A percentile compares a stretch with the other conserved stretches of the same genome.
Conservation (phyloP, 2,329 filamentous ascomycete species). For the Fusarium siculi region DNA sequence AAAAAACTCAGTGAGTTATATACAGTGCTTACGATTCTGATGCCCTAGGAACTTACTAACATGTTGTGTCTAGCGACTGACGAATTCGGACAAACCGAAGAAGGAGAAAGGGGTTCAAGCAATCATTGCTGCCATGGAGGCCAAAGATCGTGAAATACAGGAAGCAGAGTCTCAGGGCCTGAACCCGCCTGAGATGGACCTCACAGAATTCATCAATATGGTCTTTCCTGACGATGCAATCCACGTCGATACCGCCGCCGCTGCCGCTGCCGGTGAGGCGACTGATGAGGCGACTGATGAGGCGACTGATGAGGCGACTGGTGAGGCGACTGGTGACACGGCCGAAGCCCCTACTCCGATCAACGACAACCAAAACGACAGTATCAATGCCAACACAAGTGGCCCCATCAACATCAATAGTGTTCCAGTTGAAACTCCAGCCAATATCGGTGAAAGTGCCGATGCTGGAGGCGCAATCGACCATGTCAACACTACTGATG, state of each 20-base stretch:
- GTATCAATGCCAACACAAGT: background rate
- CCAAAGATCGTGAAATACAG: constrained; percentile 17
- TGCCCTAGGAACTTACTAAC: background rate
- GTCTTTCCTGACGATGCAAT: background rate
- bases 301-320: background rate
- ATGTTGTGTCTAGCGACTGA: background rate
- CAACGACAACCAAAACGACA: background rate
- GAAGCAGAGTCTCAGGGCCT: background rate
- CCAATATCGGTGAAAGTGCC: background rate
- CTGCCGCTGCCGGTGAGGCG: background rate
- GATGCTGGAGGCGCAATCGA: background rate
- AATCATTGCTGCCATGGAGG: background rate
- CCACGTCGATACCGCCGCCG: background rate
- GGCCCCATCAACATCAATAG: background rate
- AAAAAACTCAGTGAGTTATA: constrained; percentile 8
- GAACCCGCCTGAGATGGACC: background rate
- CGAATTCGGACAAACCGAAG: background rate
- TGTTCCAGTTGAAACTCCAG: background rate
- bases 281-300: background rate
- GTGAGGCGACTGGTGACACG: background rate
- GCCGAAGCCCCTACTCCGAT: background rate
- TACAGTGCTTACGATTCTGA: background rate
- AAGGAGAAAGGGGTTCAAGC: background rate
- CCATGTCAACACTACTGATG: background rate
- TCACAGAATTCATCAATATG: background rate